These are phyloP conservation scores for Lactarius indigo DNA, from an alignment of 768 basidiomycete genomes.

Conservation along the genomic window DNA sequence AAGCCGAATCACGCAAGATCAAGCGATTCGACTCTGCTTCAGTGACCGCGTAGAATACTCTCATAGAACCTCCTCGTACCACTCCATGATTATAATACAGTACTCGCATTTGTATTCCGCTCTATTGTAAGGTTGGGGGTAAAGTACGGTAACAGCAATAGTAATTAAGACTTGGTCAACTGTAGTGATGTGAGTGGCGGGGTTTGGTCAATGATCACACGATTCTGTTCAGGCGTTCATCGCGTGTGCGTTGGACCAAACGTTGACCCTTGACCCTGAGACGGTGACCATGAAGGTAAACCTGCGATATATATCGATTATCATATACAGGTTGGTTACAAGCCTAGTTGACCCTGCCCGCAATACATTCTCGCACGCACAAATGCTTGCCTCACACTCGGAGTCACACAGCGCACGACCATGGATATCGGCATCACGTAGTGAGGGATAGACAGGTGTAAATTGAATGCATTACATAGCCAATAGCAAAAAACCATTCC, in stretches of 20 bases:
- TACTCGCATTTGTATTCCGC: background rate
- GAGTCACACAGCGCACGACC: background rate
- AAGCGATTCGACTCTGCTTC: background rate
- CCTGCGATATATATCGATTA: too few relatives aligned
- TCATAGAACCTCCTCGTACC: background rate
- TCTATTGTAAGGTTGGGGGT: background rate
- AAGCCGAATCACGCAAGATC: constrained; percentile 22
- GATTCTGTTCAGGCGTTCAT: too few relatives aligned
- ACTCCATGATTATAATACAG: background rate
- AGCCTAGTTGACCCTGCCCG: too few relatives aligned
- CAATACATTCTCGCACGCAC: too few relatives aligned
- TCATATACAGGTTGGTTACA: too few relatives aligned
- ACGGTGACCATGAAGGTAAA: too few relatives aligned
- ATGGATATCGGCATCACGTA: constrained; percentile 8
- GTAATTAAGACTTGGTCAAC: background rate
- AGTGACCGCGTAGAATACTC: background rate
- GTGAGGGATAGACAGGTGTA: background rate
- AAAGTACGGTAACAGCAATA: background rate
- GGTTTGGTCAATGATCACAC: too few relatives aligned
- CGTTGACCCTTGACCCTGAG: too few relatives aligned
- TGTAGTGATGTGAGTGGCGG: too few relatives aligned
- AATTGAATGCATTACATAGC: background rate
- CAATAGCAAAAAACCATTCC: constrained; percentile 40
- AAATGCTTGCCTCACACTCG: too few relatives aligned
- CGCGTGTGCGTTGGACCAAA: too few relatives aligned